Base-by-base conservation (phyloP, 2,329 filamentous ascomycete genomes). In the Colletotrichum echinochloae region DNA sequence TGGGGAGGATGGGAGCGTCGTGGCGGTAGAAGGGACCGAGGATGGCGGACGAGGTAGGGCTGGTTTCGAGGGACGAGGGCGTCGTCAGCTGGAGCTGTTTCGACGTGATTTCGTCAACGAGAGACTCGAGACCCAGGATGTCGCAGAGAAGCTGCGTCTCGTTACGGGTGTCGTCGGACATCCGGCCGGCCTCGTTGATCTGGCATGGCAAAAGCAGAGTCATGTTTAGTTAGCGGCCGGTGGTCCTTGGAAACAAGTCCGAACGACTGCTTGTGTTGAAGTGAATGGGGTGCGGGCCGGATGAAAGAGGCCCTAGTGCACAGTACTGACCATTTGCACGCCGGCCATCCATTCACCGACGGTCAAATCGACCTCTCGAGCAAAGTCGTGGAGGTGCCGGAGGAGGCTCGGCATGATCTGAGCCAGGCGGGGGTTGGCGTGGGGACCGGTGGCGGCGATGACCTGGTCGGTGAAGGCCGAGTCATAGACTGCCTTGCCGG, bases 11-110 rank as follows among this genome's bases (percentile, higher is more conserved):
- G 5, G 90, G 89, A 0, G 90, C 88, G 73, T 92, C 83, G 66
- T 87, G 82, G n/a, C 89, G 84, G 85, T 89, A 92, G 80, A 93
- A 93, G 3, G 91, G 91, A 1, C 91, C 91, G 3, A 93, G 85
- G 71, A 92, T 91, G 54, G 90, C 88, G 23, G 89, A 90, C 23
- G 89, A 85, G 3, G 90, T 92, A 26, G 86, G 48, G 59, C 46
- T 55, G 33, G 28, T 14, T n/a, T 26, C 81, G 54, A 86, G 83
- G 52, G 78, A 72, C 44, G 82, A 80, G 66, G 83, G 78, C 41
- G 83, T 81, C 3, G 86, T 87, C 54, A 88, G 83, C 39, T 68
- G 55, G 20, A 66, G 57, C 39, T 64, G 61, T 71, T 87, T 89
- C 79, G 87, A 88, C 20, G 89, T 90, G 74, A 91, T 91, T 75